Evolutionary conservation across 768 basidiomycete species (phyloP), one percentile per base, ranked within the genome.

Genomic region (Butyriboletus loyo): DNA sequence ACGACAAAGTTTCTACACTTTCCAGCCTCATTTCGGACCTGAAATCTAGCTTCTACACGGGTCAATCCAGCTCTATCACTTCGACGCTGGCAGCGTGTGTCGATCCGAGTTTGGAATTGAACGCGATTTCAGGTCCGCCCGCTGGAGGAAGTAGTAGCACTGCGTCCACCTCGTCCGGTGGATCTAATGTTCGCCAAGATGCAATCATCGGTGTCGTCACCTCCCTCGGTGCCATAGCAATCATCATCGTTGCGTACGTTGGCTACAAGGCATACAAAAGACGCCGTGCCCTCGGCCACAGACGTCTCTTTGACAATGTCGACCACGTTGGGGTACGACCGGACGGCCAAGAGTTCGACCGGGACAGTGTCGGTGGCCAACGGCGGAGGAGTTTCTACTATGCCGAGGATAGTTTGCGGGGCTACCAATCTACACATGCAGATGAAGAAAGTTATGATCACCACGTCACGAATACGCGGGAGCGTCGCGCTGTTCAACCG

Each of bases 171-270:
- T 59, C 50, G 2, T 62, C 62, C 15, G 70, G 61, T 27, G 68
- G 65, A 24, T 67, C 73, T 15, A 55, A 57, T 21, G 73, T 77
- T 15, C 78, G 91, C 13, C 81, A 88, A 63, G 84, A 95, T 58
- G 90, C 90, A 24, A 93, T 96, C 65, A 94, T 97, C 55, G 94
- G 94, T 21, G 92, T 96, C 4, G 89, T 92, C 56, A 84, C 81
- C 36, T 84, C 87, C 3, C 79, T 96, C 19, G 92, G 92, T 13
- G 88, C 80, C 5, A 79, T 94, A 49, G 85, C 90, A 1, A 65
- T 92, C 38, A 61, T 90, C 37, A 83, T 89, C 32, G 77, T 92
- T 28, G 77, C 76, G 15, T 88, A 83, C 73, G 85, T 95, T 61
- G 76, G 83, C 38, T 85, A 82, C 64, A 80, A 86, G 49, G 80